Base-by-base conservation (phyloP, 2,329 filamentous ascomycete genomes). In the Samsoniella hepiali region DNA sequence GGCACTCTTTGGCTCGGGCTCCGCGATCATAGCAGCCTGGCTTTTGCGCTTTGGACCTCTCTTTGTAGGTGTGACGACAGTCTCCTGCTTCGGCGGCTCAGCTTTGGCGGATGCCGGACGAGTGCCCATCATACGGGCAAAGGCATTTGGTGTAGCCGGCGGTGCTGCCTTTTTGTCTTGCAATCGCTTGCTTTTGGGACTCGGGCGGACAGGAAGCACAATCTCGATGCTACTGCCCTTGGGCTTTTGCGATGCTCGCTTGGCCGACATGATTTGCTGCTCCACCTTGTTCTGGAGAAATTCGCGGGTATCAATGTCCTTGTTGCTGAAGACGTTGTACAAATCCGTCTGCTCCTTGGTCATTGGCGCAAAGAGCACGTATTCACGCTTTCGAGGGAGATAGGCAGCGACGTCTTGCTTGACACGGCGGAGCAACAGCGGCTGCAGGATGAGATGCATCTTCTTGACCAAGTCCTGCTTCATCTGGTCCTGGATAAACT, bases 311-410 rank as follows among this genome's bases (percentile, higher is more conserved):
- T 89, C 86, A 1, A 78, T 74, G 2, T 78, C 78, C 65, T 84
- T 85, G 70, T 88, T 81, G 62, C 75, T 83, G 40, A 89, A 79
- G 0, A 81, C 82, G 58, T 88, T 87, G 72, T 99, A 99, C 0
- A 99, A 77, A 63, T 97, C 94, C 2, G 93, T 91, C 72, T 99
- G 95, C 68, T 95, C 92, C 31, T 88, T 84, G 0, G 93, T 97
- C 77, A 99, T 87, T 0, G 95, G 95, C 0, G 95, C 95, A 70
- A 95, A 98, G 0, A 99, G 79, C 3, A 99, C 91, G 68, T 99
- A 99, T 74, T 99, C 95, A 34, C 95, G 86, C 79, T 99, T 99
- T 76, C 94, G 96, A 0, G 95, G 95, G n/a, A 99, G 81, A 55
- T 92, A 86, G 2, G 88, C 88, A 62, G 96, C 94, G 0, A 99